Evolutionary conservation across 2,329 filamentous ascomycete species (phyloP).

Genomic region (Chaetomiaceae sp.): DNA sequence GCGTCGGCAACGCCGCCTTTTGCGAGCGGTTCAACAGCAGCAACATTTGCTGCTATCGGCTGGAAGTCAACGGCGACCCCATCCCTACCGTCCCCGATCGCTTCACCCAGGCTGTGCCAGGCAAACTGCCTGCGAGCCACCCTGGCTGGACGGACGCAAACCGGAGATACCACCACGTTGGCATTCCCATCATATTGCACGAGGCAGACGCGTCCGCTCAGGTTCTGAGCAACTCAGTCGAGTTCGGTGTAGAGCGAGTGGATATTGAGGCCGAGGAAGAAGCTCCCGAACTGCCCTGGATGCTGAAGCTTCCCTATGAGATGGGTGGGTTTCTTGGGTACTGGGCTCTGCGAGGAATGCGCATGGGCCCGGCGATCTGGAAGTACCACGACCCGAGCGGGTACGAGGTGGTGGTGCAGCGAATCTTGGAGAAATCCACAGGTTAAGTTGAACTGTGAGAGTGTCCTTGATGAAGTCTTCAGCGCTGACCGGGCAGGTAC

Average conservation of each 20-base stretch:
- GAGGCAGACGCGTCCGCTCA: background rate
- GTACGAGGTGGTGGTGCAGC: no score
- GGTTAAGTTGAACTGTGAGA: no score
- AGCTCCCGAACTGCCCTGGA: no score
- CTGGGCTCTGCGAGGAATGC: constrained; percentile 1
- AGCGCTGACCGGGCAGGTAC: no score
- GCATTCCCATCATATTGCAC: constrained; percentile 3
- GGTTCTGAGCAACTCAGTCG: background rate
- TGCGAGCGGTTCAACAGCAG: background rate
- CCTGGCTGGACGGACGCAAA: background rate
- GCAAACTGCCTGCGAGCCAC: background rate
- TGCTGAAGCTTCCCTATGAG: background rate
- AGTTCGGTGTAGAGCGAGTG: constrained; percentile 5
- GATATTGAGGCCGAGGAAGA: no score
- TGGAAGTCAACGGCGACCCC: constrained; percentile 2
- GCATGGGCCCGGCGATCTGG: constrained; percentile 1
- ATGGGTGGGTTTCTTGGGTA: constrained; percentile 1
- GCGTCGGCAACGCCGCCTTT: constrained; percentile 6
- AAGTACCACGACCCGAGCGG: background rate
- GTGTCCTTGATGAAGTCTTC: no score
- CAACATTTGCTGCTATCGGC: constrained; percentile 2
- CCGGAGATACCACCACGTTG: constrained; percentile 5
- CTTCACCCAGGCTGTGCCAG: constrained; percentile 9
- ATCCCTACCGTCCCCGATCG: constrained; percentile 11
- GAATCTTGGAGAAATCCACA: no score